phyloP scores from a whole-genome alignment of 2,329 filamentous ascomycete species.

The Phialocephala subalpina region DNA sequence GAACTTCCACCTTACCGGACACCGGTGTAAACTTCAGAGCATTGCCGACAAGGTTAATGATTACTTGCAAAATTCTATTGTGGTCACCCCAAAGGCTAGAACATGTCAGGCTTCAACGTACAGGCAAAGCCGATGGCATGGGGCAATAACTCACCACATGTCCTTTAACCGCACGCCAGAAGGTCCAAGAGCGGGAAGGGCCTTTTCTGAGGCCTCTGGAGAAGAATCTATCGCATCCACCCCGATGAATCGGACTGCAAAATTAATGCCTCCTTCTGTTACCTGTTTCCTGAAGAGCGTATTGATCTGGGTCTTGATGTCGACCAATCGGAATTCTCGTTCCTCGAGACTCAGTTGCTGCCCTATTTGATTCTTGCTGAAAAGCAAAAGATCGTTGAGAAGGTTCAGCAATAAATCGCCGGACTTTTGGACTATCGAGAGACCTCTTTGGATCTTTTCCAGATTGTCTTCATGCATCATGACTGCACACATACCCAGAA shows the following conservation, averaged over 20 bases:
- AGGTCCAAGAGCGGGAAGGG: slow-evolving; percentile 67
- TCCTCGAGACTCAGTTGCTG: slow-evolving; percentile 84
- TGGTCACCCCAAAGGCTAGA: slow-evolving; percentile 86
- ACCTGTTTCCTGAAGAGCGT: slow-evolving; percentile 93
- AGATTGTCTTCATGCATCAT: slow-evolving; percentile 92
- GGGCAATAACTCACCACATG: slow-evolving; percentile 59
- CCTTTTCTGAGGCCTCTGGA: slow-evolving; percentile 37
- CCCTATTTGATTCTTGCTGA: slow-evolving; percentile 94
- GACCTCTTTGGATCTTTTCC: slow-evolving; percentile 77
- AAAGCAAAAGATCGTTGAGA: slow-evolving; percentile 87
- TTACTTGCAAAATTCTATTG: slow-evolving; percentile 88
- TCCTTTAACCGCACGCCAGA: slow-evolving; percentile 77
- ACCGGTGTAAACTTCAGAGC: slow-evolving; percentile 88
- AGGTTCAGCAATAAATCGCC: slow-evolving; percentile 86
- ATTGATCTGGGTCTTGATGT: slow-evolving; percentile 81
- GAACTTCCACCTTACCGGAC: slow-evolving; percentile 77
- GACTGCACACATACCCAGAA: slow-evolving; percentile 91
- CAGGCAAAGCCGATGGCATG: background rate
- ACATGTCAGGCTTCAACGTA: slow-evolving; percentile 18
- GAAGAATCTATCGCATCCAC: slow-evolving; percentile 46
- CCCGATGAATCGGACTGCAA: slow-evolving; percentile 76
- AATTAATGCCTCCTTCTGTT: slow-evolving; percentile 77
- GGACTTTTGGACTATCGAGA: slow-evolving; percentile 90
- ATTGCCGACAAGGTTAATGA: slow-evolving; percentile 93
- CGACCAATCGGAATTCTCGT: slow-evolving; percentile 84